A percentile compares a stretch with the other conserved stretches of the same genome.
phyloP scores from a whole-genome alignment of 2,329 filamentous ascomycete genomes.

The Botryosphaeria dothidea region DNA sequence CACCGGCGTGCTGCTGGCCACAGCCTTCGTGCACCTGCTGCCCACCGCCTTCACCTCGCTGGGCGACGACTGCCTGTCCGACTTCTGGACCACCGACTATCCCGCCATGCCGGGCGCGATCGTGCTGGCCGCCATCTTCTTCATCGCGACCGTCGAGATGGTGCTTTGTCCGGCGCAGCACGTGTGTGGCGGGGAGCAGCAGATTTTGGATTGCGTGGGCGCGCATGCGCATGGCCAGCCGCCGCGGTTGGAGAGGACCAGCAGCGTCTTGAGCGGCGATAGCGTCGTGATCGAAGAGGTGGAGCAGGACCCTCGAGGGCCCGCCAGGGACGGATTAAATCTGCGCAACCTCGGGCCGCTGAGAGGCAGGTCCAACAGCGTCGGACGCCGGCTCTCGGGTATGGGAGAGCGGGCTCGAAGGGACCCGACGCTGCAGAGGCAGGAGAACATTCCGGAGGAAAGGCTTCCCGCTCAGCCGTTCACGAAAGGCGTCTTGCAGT shows the following conservation, averaged over 20 bases:
- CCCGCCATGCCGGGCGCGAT: constrained; percentile 40
- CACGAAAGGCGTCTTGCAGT: constrained; percentile 38
- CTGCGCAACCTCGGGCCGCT: constrained; percentile 9
- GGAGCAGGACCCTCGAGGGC: neutral
- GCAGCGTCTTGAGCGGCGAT: neutral
- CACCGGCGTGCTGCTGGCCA: constrained; percentile 42
- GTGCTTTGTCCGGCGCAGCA: constrained; percentile 67
- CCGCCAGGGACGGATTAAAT: neutral
- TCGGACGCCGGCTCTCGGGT: neutral
- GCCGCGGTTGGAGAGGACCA: neutral
- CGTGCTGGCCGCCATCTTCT: constrained; percentile 42
- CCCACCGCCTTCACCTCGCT: constrained; percentile 41
- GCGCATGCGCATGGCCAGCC: neutral
- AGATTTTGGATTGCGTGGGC: constrained; percentile 57
- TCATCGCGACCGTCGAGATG: constrained; percentile 85
- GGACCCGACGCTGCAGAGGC: constrained; percentile 8
- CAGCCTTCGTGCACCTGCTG: constrained; percentile 42
- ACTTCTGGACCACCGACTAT: constrained; percentile 40
- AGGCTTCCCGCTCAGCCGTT: neutral
- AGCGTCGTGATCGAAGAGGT: neutral
- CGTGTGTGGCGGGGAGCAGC: constrained; percentile 46
- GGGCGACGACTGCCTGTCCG: constrained; percentile 39
- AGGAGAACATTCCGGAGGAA: constrained; percentile 20
- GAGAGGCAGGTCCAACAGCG: constrained; percentile 2
- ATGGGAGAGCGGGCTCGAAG: neutral